Evolutionary conservation across 306 rosid genomes (phyloP).

Genomic region (Dalbergia oliveri): DNA sequence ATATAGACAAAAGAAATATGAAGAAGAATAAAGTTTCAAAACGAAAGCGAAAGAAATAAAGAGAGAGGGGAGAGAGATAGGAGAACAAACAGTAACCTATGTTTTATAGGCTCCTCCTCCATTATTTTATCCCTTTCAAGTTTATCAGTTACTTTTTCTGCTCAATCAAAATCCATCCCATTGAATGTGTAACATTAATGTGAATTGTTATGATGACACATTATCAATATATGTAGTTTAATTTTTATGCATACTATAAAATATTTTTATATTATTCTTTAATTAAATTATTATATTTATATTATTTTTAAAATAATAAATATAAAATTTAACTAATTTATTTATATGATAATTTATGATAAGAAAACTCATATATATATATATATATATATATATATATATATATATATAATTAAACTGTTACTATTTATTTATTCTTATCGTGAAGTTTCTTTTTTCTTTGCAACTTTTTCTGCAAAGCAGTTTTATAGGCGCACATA

Average conservation of each 20-base stretch:
- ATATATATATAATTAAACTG: background rate
- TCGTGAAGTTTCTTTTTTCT: background rate
- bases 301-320: no score
- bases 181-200: conserved; percentile 31
- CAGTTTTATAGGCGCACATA: background rate
- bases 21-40: background rate
- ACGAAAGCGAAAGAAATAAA: background rate
- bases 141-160: conserved; percentile 53
- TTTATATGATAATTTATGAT: no score
- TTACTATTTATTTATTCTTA: conserved; percentile 9
- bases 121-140: conserved; percentile 26
- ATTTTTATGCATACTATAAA: background rate
- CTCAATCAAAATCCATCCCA: conserved; percentile 43
- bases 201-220: background rate
- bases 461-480: background rate
- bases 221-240: background rate
- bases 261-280: no score
- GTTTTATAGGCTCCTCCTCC: conserved; percentile 39
- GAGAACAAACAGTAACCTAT: conserved; percentile 39
- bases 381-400: no score
- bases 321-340: no score
- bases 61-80: background rate
- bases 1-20: background rate
- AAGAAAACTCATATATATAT: no score
- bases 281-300: no score